Conservation (phyloP, 2,329 filamentous ascomycete species). For the Fusarium euwallaceae region DNA sequence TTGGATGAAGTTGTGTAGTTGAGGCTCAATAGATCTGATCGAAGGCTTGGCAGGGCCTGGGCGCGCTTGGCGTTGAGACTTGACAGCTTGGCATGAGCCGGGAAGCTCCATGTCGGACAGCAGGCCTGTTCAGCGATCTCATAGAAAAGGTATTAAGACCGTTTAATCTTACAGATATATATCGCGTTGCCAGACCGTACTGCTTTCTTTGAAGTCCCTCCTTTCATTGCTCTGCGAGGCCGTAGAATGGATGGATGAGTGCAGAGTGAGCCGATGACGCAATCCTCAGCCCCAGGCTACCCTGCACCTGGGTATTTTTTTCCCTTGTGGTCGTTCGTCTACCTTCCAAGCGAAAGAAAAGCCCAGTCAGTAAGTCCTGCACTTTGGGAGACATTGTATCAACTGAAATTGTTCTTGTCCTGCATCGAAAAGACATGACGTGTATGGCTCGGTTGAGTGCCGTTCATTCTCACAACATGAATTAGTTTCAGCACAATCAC, state of each 20-base stretch:
- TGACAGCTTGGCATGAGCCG: not conserved
- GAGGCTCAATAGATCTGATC: slow-evolving; percentile 1
- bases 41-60: slow-evolving; percentile 1
- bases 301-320: not conserved
- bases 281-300: not conserved
- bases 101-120: not conserved
- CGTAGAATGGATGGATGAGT: not conserved
- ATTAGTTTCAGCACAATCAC: not conserved
- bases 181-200: not conserved
- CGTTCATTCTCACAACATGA: not conserved
- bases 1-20: not conserved
- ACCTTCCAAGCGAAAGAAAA: not conserved
- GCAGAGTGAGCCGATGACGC: not conserved
- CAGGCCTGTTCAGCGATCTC: not conserved
- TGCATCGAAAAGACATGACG: not conserved
- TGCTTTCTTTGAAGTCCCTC: not conserved
- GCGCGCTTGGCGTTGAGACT: not conserved
- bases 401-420: not conserved
- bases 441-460: not conserved
- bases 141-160: not conserved
- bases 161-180: not conserved
- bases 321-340: not conserved
- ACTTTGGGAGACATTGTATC: not conserved
- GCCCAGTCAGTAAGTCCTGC: not conserved
- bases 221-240: too few species aligned